Percentiles rank a stretch among this genome's conserved stretches.
These are phyloP conservation scores for Amanita rubescens DNA, from an alignment of 768 basidiomycete genomes.

Conservation along the genomic window DNA sequence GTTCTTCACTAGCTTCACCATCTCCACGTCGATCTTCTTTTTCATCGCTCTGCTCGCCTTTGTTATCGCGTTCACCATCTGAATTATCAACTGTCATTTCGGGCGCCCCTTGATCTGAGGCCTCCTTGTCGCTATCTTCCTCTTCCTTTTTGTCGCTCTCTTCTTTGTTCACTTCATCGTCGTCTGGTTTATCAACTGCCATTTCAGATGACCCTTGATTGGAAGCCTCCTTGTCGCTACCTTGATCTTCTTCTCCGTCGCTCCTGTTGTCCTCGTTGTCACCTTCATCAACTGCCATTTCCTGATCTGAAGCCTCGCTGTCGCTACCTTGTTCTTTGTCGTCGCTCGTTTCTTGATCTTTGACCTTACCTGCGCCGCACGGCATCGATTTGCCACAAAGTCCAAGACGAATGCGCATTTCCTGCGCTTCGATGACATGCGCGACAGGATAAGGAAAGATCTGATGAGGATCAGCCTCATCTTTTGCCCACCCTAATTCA, in stretches of 20 bases:
- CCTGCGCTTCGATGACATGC: constrained; percentile 15
- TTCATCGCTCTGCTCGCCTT: too few relatives aligned
- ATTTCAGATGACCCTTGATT: too few relatives aligned
- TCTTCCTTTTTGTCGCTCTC: too few relatives aligned
- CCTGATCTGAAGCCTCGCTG: neutral
- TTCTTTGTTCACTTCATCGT: too few relatives aligned
- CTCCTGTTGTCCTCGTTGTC: too few relatives aligned
- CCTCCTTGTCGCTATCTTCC: too few relatives aligned
- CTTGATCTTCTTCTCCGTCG: neutral
- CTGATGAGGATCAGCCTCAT: constrained; percentile 26
- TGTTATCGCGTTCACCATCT: neutral
- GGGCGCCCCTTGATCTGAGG: too few relatives aligned
- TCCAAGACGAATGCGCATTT: constrained; percentile 8
- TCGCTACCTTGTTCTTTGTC: neutral
- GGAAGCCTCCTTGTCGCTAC: neutral
- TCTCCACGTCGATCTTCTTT: neutral
- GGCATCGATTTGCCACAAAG: neutral
- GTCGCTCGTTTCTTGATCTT: neutral
- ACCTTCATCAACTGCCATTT: neutral
- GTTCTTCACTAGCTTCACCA: neutral
- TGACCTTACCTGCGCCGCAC: neutral
- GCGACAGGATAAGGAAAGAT: constrained; percentile 23
- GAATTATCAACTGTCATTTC: too few relatives aligned
- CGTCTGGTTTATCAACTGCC: too few relatives aligned
- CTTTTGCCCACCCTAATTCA: constrained; percentile 26